phyloP scores from a whole-genome alignment of 2,329 filamentous ascomycete species.

The Cytospora paraplurivora region DNA sequence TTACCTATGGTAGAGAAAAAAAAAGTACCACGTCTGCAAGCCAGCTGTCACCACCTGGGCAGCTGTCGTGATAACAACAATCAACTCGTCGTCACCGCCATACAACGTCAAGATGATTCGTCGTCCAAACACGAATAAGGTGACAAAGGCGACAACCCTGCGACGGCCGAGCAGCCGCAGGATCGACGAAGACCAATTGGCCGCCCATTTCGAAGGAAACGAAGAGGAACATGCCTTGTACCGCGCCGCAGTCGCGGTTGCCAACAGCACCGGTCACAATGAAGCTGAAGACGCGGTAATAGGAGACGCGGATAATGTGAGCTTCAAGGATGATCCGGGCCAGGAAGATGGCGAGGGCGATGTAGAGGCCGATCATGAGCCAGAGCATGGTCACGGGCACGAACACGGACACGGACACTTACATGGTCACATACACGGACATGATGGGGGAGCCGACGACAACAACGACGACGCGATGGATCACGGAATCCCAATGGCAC shows the following conservation, averaged over 20 bases:
- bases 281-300: constrained; percentile 20
- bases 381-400: constrained; percentile 8
- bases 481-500: constrained; percentile 28
- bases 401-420: not conserved
- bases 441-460: constrained; percentile 15
- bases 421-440: constrained; percentile 13
- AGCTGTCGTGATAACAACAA: not conserved
- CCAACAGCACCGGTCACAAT: constrained; percentile 7
- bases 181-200: constrained; percentile 27
- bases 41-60: constrained; percentile 26
- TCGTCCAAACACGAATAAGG: constrained; percentile 15
- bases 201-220: constrained; percentile 23
- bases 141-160: constrained; percentile 20
- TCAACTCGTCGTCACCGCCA: not conserved
- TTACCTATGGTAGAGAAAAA: too few species aligned
- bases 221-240: constrained; percentile 22
- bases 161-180: constrained; percentile 21
- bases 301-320: constrained; percentile 8
- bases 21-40: constrained; percentile 2
- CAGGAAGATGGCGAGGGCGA: constrained; percentile 15
- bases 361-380: constrained; percentile 9
- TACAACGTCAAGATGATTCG: constrained; percentile 13
- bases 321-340: constrained; percentile 6
- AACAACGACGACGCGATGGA: constrained; percentile 23
- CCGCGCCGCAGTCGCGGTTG: constrained; percentile 14